Conservation (phyloP, 495 filamentous ascomycete species). For the Penicillium mononematosum region DNA sequence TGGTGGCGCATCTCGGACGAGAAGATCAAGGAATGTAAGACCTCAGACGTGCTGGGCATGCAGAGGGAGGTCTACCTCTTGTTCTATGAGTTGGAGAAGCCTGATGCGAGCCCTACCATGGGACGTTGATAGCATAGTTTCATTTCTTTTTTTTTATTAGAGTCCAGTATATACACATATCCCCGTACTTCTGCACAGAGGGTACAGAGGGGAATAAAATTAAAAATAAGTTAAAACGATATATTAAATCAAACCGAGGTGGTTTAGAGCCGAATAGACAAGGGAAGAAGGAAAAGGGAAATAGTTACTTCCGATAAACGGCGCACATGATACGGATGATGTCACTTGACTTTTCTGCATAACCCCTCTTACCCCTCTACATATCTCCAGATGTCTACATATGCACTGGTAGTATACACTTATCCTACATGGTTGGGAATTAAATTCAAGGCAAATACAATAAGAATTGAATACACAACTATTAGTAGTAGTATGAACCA, state of each 20-base stretch:
- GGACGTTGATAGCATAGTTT: constrained; percentile 2
- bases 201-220: neutral
- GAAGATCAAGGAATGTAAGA: constrained; percentile 91
- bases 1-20: constrained; percentile 99
- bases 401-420: neutral
- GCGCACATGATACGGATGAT: neutral
- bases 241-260: neutral
- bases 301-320: constrained; percentile 4
- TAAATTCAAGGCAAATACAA: neutral
- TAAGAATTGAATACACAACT: neutral
- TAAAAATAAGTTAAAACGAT: neutral
- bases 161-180: neutral
- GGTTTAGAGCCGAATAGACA: no score
- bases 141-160: neutral
- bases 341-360: constrained; percentile 5
- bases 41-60: constrained; percentile 86
- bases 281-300: neutral
- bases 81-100: constrained; percentile 83
- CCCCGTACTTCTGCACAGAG: neutral
- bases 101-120: constrained; percentile 17
- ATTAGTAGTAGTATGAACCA: neutral
- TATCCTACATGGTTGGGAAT: neutral
- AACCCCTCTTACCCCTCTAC: neutral
- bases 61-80: constrained; percentile 93
- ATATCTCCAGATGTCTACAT: no score